Base-by-base conservation (phyloP, 2,329 filamentous ascomycete genomes). In the Hysterium pulicare region DNA sequence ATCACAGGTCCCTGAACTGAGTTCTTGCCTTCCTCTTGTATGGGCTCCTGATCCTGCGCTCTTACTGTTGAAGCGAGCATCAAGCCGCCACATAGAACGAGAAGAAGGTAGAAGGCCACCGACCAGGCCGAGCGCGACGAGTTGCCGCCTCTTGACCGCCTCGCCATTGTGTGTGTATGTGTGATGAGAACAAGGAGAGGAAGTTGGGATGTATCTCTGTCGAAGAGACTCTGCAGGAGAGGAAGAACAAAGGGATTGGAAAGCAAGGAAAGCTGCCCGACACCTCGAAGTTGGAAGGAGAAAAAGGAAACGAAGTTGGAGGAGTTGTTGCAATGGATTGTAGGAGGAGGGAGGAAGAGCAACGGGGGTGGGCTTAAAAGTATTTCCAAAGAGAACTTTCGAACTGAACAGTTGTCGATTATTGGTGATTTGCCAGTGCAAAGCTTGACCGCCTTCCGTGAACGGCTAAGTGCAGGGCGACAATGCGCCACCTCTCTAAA, bases 41-140 rank as follows among this genome's bases (percentile, higher is more conserved):
- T 48, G 42, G 76, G 70, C 48, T 80, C 77, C 59, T 90, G 83
- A 53, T 88, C 81, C 44, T 85, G 82, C 48, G 84, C 91, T 55
- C 84, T 79, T 57, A 78, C 84, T 52, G 78, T 78, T 71, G 86
- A 83, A 57, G 95, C 81, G 66, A 97, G 85, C 53, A 90, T 86
- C 64, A 95, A 78, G 57, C 90, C 90, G 53, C 86, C 79, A 60
- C 83, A 82, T 62, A 98, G 87, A 55, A 97, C 82, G 53, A 95
- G 82, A 67, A 89, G 82, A 61, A 96, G 85, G 77, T 95, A 96
- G 75, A 90, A 84, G 71, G 95, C 76, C 68, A 93, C 81, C 74
- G 81, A 89, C 90, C 79, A 96, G 77, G 83, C 84, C 76, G 76
- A 90, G 68, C 78, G 82, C 78, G 80, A 85, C 76, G 73, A 81